Conservation (phyloP, 257 asterid species). For the Solanum habrochaites region DNA sequence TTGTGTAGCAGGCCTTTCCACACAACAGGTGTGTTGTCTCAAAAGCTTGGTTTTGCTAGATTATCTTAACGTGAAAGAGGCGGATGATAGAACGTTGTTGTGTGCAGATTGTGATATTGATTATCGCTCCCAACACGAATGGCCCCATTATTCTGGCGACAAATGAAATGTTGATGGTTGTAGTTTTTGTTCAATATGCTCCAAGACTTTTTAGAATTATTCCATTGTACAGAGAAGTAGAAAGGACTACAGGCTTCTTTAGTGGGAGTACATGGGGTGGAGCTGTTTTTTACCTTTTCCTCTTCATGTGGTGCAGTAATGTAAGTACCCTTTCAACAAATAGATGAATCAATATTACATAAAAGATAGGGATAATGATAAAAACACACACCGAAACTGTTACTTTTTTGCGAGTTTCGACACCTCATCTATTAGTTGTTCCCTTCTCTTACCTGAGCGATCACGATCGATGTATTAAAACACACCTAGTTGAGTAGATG, state of each 20-base stretch:
- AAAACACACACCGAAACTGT: neutral
- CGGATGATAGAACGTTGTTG: neutral
- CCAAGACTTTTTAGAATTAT: slow-evolving; percentile 39
- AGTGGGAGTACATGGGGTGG: slow-evolving; percentile 56
- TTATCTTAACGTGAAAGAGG: neutral
- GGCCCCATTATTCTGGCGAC: slow-evolving; percentile 30
- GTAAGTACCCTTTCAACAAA: slow-evolving; percentile 13
- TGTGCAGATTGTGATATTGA: slow-evolving; percentile 28
- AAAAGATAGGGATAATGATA: neutral
- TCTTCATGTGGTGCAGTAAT: slow-evolving; percentile 57
- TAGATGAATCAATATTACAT: neutral
- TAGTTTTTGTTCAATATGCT: slow-evolving; percentile 28
- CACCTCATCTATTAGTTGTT: neutral
- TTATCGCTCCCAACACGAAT: slow-evolving; percentile 9
- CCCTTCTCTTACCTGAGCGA: neutral
- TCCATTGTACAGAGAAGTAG: slow-evolving; percentile 40
- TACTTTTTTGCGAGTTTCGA: neutral
- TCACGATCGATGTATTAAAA: neutral
- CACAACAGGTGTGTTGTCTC: slow-evolving; percentile 42
- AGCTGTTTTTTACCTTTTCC: slow-evolving; percentile 50
- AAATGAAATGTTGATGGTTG: slow-evolving; percentile 21
- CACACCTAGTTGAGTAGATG: neutral
- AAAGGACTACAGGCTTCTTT: slow-evolving; percentile 36
- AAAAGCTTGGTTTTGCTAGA: neutral
- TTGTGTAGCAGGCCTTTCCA: slow-evolving; percentile 51